A percentile compares a stretch with the other conserved stretches of the same genome.
Evolutionary conservation across 257 asterid species (phyloP).

Genomic region (Cinchona pubescens): DNA sequence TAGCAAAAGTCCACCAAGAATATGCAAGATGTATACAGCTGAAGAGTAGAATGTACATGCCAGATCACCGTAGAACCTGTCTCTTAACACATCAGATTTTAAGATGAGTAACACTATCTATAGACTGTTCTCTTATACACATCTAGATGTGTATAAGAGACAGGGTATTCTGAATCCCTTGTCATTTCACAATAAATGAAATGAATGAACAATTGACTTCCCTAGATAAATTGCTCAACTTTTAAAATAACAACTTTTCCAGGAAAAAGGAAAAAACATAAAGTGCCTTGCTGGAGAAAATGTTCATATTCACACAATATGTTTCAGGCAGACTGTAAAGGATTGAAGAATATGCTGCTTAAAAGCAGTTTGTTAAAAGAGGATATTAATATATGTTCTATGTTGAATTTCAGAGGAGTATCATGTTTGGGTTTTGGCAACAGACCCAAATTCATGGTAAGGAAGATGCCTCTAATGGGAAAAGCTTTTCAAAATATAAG

Average conservation of each 20-base stretch:
- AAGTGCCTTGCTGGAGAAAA: not conserved
- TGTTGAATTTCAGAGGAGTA: too few relatives aligned
- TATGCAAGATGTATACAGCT: not conserved
- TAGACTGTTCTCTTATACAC: too few relatives aligned
- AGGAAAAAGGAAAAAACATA: not conserved
- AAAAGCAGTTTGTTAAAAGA: too few relatives aligned
- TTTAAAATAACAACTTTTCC: conserved; percentile 3
- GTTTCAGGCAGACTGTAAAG: not conserved
- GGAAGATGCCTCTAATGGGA: too few relatives aligned
- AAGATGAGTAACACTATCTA: too few relatives aligned
- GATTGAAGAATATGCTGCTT: not conserved
- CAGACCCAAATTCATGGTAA: too few relatives aligned
- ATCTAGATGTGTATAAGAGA: too few relatives aligned
- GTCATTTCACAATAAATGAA: not conserved
- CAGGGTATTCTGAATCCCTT: conserved; percentile 33
- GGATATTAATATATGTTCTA: too few relatives aligned
- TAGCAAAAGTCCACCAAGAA: not conserved
- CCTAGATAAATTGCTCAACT: not conserved
- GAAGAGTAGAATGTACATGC: conserved; percentile 29
- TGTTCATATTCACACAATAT: not conserved
- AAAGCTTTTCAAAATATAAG: not conserved
- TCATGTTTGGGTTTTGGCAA: too few relatives aligned
- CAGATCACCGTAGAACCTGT: too few relatives aligned
- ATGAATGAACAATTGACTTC: conserved; percentile 10
- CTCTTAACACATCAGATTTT: too few relatives aligned